Base-by-base conservation (phyloP, 345 rosid species). In the Syzygium aromaticum region DNA sequence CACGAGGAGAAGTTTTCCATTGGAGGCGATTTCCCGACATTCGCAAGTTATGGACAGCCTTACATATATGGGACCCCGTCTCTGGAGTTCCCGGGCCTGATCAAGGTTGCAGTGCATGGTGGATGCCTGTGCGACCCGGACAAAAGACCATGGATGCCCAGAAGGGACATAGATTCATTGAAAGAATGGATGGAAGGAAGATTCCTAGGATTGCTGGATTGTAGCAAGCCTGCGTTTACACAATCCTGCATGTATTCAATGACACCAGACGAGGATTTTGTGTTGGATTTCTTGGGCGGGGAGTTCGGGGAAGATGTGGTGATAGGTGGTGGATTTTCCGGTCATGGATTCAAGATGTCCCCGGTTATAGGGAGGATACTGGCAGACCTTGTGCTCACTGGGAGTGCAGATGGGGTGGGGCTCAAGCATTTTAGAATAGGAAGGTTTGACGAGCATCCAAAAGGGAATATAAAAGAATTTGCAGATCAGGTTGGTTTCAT, bases 321-420 rank as follows among this genome's bases (percentile, higher is more conserved):
- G 67, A 67, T 96, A 0, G 98, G 92, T 0, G 96, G 96, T 0
- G 99, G 99, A 63, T 97, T 96, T 90, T 97, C 99, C 0, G 99
- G 98, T 51, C 99, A 97, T 40, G 99, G 99, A 6, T 96, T 97
- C 88, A 97, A 97, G 95, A 96, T 95, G 99, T 94, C 94, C 2
- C 98, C 99, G 0, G 90, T 87, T 1, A 92, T 95, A 51, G 99
- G 98, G 51, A 92, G 94, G 94, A 92, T 96, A n/a, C 52, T 98
- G 87, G 93, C 94, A 12, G 99, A 96, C 49, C 89, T 96, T 52
- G 98, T 85, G 51, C 90, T 90, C 14, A 52, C 52, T 3, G 99
- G 96, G 52, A 94, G 90, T 85, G 90, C 91, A 0, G 88, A 91
- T 51, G 98, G 95, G n/a, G 91, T 93, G 87, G 98, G 94, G 85